phyloP scores from a whole-genome alignment of 768 basidiomycete genomes.

The Boletus edulis region DNA sequence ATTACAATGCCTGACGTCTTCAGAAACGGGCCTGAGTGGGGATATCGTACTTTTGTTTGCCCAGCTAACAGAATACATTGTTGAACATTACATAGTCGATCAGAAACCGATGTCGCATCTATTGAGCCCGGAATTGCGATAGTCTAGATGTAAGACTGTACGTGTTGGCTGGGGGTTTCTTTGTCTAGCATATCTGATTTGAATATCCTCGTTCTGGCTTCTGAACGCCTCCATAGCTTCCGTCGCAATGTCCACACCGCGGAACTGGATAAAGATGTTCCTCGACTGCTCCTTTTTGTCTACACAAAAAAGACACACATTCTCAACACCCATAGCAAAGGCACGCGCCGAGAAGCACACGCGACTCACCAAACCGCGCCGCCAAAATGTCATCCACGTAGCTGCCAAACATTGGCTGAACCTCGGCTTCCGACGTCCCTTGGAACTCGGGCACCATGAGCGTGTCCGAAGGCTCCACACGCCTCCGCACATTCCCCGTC shows the following conservation, averaged over 20 bases:
- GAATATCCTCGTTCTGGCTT: conserved; percentile 2
- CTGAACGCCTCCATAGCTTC: conserved; percentile 45
- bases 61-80: neutral
- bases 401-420: conserved; percentile 27
- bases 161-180: neutral
- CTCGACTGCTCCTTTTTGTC: conserved; percentile 27
- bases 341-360: neutral
- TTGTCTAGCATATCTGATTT: conserved; percentile 20
- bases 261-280: conserved; percentile 56
- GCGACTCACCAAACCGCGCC: conserved; percentile 31
- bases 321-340: neutral
- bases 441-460: conserved; percentile 31
- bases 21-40: neutral
- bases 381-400: conserved; percentile 16
- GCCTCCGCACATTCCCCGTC: neutral
- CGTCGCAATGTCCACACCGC: conserved; percentile 41
- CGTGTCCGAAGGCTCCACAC: conserved; percentile 27
- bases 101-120: neutral
- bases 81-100: neutral
- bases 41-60: neutral
- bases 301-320: conserved; percentile 20
- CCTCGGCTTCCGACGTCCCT: conserved; percentile 20
- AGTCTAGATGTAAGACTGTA: conserved; percentile 20
- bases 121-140: conserved; percentile 10
- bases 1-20: neutral